Percentiles rank a stretch among this genome's conserved stretches.
Conservation (phyloP, 257 asterid genomes). For the Petunia secreta region DNA sequence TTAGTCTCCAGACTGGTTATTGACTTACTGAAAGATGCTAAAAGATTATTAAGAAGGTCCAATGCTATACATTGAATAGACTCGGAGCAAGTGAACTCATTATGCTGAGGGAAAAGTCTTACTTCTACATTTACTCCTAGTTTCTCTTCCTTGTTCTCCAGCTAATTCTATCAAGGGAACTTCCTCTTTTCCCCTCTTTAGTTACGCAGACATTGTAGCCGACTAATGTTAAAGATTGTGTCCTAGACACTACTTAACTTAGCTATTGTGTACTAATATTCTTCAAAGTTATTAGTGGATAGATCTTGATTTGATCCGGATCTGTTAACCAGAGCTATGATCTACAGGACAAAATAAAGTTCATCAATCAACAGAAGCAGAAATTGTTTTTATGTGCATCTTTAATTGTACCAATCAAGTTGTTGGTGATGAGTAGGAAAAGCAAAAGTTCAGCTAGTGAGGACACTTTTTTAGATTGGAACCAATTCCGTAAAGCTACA, state of each 20-base stretch:
- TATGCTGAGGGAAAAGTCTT: not conserved
- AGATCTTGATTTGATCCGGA: conserved; percentile 1
- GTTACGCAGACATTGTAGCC: not conserved
- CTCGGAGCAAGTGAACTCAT: not conserved
- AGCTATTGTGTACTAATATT: not conserved
- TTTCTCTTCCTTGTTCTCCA: not conserved
- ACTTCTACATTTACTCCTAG: not conserved
- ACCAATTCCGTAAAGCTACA: conserved; percentile 15
- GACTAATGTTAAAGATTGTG: not conserved
- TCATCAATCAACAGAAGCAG: not conserved
- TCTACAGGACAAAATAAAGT: not conserved
- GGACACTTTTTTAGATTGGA: not conserved
- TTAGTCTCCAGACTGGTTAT: not conserved
- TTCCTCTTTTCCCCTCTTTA: not conserved
- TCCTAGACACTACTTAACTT: not conserved
- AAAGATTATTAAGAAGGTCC: not conserved
- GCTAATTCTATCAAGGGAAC: not conserved
- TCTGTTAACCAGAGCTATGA: not conserved
- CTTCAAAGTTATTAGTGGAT: not conserved
- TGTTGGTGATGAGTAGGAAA: conserved; percentile 22
- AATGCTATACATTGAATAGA: not conserved
- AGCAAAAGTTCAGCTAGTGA: not conserved
- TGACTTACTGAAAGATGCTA: not conserved
- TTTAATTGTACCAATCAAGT: not conserved
- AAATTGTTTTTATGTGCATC: not conserved